Conservation (phyloP, 2,329 filamentous ascomycete genomes). For the Sporothrix euskadiensis region DNA sequence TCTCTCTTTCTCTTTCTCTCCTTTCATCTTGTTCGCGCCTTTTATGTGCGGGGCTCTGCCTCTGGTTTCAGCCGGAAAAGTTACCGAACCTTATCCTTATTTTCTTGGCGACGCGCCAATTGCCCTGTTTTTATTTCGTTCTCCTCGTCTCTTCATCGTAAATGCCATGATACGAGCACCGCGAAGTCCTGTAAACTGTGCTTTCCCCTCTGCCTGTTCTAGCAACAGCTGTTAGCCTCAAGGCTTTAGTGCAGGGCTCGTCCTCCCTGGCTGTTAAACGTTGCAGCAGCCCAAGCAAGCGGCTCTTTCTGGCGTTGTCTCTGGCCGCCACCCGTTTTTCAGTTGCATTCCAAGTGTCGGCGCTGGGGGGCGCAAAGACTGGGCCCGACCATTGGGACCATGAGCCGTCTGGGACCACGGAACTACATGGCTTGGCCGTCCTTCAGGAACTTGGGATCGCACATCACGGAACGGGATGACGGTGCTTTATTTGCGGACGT, state of each 20-base stretch:
- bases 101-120: conserved; percentile 7
- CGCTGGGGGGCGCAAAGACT: background rate
- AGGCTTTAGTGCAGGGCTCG: too few relatives aligned
- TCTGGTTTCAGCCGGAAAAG: background rate
- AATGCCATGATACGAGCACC: background rate
- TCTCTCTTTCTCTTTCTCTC: background rate
- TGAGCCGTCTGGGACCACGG: background rate
- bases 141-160: background rate
- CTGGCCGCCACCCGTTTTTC: background rate
- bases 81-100: conserved; percentile 15
- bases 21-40: background rate
- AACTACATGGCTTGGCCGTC: background rate
- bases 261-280: background rate
- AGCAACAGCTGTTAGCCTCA: too few relatives aligned
- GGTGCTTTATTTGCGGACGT: background rate
- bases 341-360: background rate
- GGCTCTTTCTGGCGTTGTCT: background rate
- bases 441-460: too few relatives aligned
- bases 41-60: background rate
- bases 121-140: background rate
- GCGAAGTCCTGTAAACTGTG: conserved; percentile 1
- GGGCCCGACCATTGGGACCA: background rate
- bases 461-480: background rate
- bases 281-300: background rate
- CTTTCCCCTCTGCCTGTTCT: background rate